Base-by-base conservation (phyloP, 345 rosid genomes). In the Salix udensis region DNA sequence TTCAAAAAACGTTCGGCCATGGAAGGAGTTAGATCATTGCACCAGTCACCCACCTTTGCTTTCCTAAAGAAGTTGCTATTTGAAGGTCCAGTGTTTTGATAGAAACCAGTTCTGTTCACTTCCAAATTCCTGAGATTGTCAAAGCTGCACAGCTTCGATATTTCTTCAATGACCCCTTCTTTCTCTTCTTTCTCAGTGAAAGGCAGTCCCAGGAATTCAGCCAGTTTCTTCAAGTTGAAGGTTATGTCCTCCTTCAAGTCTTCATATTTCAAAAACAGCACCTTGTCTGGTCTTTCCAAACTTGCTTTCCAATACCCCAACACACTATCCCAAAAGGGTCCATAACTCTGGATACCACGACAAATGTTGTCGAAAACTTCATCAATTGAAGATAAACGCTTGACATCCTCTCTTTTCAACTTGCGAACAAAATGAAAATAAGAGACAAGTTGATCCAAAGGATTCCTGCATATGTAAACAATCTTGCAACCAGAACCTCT, bases 241-340 rank as follows among this genome's bases (percentile, higher is more conserved):
- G 5, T 23, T 6, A 16, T 34, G 24, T 85, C 86, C 21, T 71
- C 76, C 60, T 83, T 85, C 84, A 83, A 24, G 4, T 85, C 88
- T 66, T 83, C 86, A 55, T 85, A 83, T 70, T 68, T 83, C 10
- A 85, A 36, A 76, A 85, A 68, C 52, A 83, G 19, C 55, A 85
- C 82, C 70, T 76, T 71, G 1, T 69, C 66, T 9, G 83, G 81
- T 6, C 60, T 62, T 28, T 78, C 83, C 69, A 46, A n/a, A 72
- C 86, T 83, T 37, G 40, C 67, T 4, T 76, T 81, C 85, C 83
- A 85, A 19, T 83, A 85, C 53, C 83, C 82, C 18, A 73, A 39
- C 78, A 81, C 69, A 28, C 75, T 86, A 1, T 76, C 83, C 84
- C 86, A 81, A 73, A 86, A 86, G 9, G 86, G 88, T 5, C 86